Conservation (phyloP, 2,329 filamentous ascomycete species). For the Cadophora gregata region DNA sequence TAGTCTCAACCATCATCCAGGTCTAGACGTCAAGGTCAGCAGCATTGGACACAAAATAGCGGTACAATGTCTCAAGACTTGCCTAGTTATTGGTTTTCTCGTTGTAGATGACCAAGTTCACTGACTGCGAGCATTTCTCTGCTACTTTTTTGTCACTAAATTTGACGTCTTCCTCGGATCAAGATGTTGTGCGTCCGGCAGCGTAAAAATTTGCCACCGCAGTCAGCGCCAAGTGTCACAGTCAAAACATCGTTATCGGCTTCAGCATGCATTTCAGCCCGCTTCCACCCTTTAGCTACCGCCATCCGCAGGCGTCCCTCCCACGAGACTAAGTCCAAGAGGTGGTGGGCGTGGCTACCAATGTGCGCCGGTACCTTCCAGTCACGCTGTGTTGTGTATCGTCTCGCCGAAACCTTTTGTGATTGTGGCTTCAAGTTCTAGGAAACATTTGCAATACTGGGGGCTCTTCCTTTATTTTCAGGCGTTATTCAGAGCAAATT, state of each 20-base stretch:
- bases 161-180: neutral
- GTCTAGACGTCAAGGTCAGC: neutral
- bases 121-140: neutral
- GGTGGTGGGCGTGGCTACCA: neutral
- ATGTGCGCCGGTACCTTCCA: neutral
- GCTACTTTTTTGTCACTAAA: neutral
- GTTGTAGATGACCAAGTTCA: too few relatives aligned
- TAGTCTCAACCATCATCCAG: neutral
- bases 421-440: neutral
- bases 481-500: neutral
- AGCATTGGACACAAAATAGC: neutral
- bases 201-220: too few relatives aligned
- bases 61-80: too few relatives aligned
- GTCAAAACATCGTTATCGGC: too few relatives aligned
- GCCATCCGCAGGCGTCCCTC: neutral
- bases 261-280: neutral
- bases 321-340: slow-evolving; percentile 11
- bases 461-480: neutral
- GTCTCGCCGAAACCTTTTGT: neutral
- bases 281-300: neutral
- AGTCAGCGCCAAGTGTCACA: too few relatives aligned
- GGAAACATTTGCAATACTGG: neutral
- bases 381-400: neutral
- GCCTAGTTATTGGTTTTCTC: too few relatives aligned
- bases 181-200: neutral